These are phyloP conservation scores for Rhizopus stolonifer DNA, from an alignment of 371 early-diverging fungal genomes.

Conservation along the genomic window DNA sequence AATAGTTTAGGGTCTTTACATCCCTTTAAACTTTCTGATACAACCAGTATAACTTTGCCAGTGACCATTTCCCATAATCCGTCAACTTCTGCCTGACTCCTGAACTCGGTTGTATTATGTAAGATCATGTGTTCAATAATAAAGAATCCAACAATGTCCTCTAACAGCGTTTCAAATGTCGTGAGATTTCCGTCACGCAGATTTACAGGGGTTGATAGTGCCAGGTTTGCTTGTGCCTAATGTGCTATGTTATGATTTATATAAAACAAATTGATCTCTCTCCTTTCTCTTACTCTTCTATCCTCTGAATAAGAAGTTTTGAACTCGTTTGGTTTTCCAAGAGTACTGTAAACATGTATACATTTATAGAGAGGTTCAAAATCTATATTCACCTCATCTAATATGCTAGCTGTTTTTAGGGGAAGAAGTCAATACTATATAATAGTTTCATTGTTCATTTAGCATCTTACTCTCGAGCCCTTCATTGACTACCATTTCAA, in stretches of 20 bases:
- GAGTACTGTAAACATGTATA: slow-evolving; percentile 90
- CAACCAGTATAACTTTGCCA: slow-evolving; percentile 73
- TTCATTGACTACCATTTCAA: slow-evolving; percentile 87
- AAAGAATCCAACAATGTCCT: slow-evolving; percentile 95
- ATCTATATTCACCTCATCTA: slow-evolving; percentile 80
- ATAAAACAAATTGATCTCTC: too few species aligned
- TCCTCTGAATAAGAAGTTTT: slow-evolving; percentile 90
- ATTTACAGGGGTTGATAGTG: slow-evolving; percentile 62
- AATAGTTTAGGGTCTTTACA: slow-evolving; percentile 81
- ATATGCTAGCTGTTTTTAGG: slow-evolving; percentile 52
- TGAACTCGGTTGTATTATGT: slow-evolving; percentile 88
- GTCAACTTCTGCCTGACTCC: slow-evolving; percentile 86
- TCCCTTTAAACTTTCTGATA: slow-evolving; percentile 76
- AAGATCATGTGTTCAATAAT: slow-evolving; percentile 90
- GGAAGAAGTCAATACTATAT: neutral
- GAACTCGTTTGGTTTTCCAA: slow-evolving; percentile 85
- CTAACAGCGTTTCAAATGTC: slow-evolving; percentile 73
- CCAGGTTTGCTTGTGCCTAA: slow-evolving; percentile 74
- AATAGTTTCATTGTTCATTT: slow-evolving; percentile 10
- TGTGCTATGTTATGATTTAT: neutral
- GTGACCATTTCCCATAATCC: slow-evolving; percentile 87
- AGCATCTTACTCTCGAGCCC: slow-evolving; percentile 69
- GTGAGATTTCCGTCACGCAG: slow-evolving; percentile 63
- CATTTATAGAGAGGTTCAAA: slow-evolving; percentile 95
- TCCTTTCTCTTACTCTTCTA: slow-evolving; percentile 57